Percentiles rank a stretch among this genome's conserved stretches.
Evolutionary conservation across 305 asterid genomes (phyloP).

Genomic region (Fraxinus sp.): DNA sequence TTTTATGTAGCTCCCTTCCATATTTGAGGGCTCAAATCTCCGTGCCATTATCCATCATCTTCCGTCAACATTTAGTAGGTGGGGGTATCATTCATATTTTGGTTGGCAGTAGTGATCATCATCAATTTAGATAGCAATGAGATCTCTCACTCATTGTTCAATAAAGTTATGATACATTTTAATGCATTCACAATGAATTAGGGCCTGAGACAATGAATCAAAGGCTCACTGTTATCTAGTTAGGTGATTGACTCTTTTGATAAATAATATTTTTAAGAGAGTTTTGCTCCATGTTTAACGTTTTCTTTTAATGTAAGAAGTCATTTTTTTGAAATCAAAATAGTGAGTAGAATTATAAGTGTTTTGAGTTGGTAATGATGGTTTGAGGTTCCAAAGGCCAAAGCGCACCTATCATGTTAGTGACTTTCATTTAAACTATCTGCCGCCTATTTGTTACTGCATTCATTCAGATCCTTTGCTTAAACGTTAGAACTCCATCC

Average conservation of each 20-base stretch:
- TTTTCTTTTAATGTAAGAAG: background rate
- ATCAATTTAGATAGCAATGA: background rate
- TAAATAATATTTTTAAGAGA: too few relatives aligned
- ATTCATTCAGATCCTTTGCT: background rate
- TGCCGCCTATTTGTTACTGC: background rate
- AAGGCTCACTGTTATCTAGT: background rate
- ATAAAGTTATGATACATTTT: background rate
- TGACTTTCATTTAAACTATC: background rate
- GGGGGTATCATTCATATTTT: background rate
- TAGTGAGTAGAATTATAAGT: background rate
- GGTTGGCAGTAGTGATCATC: background rate
- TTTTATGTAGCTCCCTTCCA: background rate
- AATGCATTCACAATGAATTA: background rate
- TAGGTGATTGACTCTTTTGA: too few relatives aligned
- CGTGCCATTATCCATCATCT: background rate
- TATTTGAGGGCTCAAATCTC: background rate
- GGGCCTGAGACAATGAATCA: background rate
- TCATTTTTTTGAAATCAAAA: background rate
- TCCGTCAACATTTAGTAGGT: background rate
- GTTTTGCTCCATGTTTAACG: background rate
- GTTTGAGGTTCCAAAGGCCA: background rate
- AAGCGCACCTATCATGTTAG: background rate
- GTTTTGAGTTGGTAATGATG: background rate
- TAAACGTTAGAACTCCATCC: background rate
- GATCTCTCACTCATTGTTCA: background rate